phyloP scores from a whole-genome alignment of 495 filamentous ascomycete genomes.

The Neurospora hispaniola region DNA sequence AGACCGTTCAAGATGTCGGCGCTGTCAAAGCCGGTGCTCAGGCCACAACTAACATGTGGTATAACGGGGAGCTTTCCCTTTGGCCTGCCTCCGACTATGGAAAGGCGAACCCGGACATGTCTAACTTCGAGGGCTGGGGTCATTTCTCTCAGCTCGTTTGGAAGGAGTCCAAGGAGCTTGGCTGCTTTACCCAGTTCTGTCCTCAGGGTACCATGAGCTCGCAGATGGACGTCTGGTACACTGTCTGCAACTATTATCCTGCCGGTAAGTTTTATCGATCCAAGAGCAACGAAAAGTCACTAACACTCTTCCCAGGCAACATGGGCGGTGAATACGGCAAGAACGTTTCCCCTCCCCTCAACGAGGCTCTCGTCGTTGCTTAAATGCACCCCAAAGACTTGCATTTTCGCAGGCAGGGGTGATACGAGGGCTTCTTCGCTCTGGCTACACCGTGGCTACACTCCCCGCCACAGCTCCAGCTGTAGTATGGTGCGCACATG shows the following conservation, averaged over 20 bases:
- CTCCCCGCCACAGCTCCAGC: constrained; percentile 18
- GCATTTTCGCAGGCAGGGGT: background rate
- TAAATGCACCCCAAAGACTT: constrained; percentile 9
- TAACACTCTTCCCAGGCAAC: constrained; percentile 47
- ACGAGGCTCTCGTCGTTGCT: constrained; percentile 18
- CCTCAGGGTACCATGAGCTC: constrained; percentile 33
- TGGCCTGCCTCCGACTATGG: constrained; percentile 32
- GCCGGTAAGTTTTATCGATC: constrained; percentile 39
- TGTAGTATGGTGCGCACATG: constrained; percentile 23
- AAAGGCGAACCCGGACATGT: constrained; percentile 39
- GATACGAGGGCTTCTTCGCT: background rate
- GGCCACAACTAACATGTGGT: constrained; percentile 68
- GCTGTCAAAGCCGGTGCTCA: constrained; percentile 41
- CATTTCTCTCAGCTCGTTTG: constrained; percentile 92
- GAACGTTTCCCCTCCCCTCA: constrained; percentile 50
- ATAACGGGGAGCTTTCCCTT: constrained; percentile 60
- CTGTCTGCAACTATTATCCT: constrained; percentile 84
- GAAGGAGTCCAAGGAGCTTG: constrained; percentile 58
- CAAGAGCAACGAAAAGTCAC: background rate
- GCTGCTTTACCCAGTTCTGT: constrained; percentile 56
- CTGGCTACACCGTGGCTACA: background rate
- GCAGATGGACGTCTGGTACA: constrained; percentile 40
- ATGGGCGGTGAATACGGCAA: constrained; percentile 49
- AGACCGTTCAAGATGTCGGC: constrained; percentile 15
- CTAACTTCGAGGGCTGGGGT: constrained; percentile 59